phyloP scores from a whole-genome alignment of 768 basidiomycete genomes.

The Collybia sordida region DNA sequence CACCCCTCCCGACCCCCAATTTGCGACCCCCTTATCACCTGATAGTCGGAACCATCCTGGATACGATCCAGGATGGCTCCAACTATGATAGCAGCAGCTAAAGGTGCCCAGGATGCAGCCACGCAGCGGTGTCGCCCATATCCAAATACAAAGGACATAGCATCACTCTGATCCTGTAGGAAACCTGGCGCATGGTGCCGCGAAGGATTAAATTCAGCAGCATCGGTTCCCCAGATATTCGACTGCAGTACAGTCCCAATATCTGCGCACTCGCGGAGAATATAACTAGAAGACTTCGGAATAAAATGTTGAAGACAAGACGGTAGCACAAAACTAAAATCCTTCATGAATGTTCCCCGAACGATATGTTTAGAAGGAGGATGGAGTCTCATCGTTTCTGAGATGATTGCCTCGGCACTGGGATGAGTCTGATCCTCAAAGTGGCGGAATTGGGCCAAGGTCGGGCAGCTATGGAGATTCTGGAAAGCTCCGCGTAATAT shows the following conservation, averaged over 20 bases:
- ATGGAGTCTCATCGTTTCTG: constrained; percentile 47
- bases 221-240: constrained; percentile 36
- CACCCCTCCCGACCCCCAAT: constrained; percentile 42
- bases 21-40: constrained; percentile 23
- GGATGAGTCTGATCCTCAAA: constrained; percentile 12
- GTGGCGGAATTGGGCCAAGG: constrained; percentile 24
- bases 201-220: constrained; percentile 42
- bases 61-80: constrained; percentile 39
- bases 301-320: not conserved
- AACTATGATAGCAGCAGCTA: constrained; percentile 48
- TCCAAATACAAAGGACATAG: constrained; percentile 46
- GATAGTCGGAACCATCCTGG: constrained; percentile 22
- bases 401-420: constrained; percentile 35
- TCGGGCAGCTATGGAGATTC: constrained; percentile 33
- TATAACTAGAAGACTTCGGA: not conserved
- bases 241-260: constrained; percentile 33
- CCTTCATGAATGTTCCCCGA: constrained; percentile 17
- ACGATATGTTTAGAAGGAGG: constrained; percentile 51
- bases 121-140: constrained; percentile 45
- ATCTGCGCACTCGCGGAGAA: constrained; percentile 30
- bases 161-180: constrained; percentile 14
- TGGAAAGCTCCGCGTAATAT: constrained; percentile 27
- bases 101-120: constrained; percentile 49
- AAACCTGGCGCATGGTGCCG: constrained; percentile 26
- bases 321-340: not conserved